Evolutionary conservation across 2,329 filamentous ascomycete genomes (phyloP).

Genomic region (Trichoderma harzianum): DNA sequence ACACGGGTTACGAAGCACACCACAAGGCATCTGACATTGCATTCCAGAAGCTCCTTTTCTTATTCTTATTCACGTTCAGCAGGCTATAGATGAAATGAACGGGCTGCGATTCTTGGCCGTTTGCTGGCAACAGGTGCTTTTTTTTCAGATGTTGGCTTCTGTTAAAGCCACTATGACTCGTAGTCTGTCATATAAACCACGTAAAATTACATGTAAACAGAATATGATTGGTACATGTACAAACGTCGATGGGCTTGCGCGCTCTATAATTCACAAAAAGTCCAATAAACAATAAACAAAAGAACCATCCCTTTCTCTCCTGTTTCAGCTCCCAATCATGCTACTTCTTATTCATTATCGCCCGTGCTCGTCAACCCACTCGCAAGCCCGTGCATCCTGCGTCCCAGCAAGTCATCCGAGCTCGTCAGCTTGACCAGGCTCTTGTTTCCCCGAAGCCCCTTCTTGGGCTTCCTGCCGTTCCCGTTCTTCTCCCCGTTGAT

Average conservation of each 20-base stretch:
- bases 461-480: slow-evolving; percentile 27
- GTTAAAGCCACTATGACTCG: neutral
- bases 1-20: neutral
- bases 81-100: neutral
- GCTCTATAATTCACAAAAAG: slow-evolving; percentile 3
- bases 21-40: neutral
- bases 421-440: slow-evolving; percentile 54
- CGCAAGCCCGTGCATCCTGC: slow-evolving; percentile 57
- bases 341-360: slow-evolving; percentile 36
- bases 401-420: slow-evolving; percentile 54
- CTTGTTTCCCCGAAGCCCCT: slow-evolving; percentile 40
- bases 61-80: neutral
- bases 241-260: neutral
- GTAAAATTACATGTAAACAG: neutral
- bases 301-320: neutral
- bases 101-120: neutral
- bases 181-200: neutral
- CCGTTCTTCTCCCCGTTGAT: slow-evolving; percentile 18
- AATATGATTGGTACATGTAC: neutral
- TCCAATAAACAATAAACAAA: neutral
- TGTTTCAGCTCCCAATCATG: neutral
- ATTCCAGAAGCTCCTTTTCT: neutral
- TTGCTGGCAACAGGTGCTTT: neutral
- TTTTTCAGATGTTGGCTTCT: neutral
- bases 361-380: slow-evolving; percentile 50